These are phyloP conservation scores for Ceratobasidium sp. DNA, from an alignment of 1,284 basidiomycete genomes.

Conservation along the genomic window DNA sequence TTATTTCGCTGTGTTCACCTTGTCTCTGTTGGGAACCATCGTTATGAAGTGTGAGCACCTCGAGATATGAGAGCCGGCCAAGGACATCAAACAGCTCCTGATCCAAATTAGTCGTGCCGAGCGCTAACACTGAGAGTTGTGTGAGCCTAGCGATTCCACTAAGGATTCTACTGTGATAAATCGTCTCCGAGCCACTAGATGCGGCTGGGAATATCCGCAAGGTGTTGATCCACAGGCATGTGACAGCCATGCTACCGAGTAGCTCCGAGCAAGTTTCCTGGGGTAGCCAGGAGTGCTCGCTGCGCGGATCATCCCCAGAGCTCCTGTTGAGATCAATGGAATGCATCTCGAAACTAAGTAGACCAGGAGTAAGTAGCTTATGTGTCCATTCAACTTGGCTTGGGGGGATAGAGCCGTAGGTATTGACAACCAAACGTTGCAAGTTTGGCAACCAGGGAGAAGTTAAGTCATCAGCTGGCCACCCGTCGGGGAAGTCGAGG, in stretches of 20 bases:
- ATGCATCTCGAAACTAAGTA: background rate
- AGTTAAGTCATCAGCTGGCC: background rate
- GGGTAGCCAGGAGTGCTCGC: background rate
- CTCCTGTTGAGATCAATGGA: background rate
- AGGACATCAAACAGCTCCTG: background rate
- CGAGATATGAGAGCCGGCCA: slow-evolving; percentile 6
- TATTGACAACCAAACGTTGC: slow-evolving; percentile 12
- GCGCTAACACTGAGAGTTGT: background rate
- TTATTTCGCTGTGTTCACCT: background rate
- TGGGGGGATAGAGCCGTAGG: background rate
- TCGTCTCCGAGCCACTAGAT: no score
- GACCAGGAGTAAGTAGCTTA: background rate
- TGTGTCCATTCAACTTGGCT: background rate
- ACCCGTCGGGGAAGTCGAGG: background rate
- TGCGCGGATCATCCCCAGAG: background rate
- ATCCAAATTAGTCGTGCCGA: background rate
- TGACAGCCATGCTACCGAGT: no score
- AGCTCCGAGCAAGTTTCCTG: no score
- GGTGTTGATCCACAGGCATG: no score
- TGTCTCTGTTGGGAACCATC: no score
- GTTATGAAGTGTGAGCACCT: background rate
- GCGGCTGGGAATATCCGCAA: no score
- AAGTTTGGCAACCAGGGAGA: background rate
- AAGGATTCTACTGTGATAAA: no score
- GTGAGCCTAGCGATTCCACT: background rate